Base-by-base conservation (phyloP, 208 protist species). In the Angomonas ambiguus region DNA sequence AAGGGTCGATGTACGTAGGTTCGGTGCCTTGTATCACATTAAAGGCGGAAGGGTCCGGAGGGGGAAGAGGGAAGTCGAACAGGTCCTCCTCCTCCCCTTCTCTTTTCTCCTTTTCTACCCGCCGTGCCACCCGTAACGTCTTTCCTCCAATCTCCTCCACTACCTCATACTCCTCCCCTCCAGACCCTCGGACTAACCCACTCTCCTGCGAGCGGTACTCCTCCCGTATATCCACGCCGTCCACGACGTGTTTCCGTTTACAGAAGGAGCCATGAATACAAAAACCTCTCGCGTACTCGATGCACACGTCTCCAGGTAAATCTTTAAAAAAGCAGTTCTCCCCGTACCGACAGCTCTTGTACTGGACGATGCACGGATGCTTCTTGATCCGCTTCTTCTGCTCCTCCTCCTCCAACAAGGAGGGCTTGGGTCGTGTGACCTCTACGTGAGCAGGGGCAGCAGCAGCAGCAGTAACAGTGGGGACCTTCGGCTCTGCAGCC, bases 311-410 rank as follows among this genome's bases (percentile, higher is more conserved):
- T 4, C 82, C 83, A 0, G 88, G 88, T 33, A 76, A 76, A 51
- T 92, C 74, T 33, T 69, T 76, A 24, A 94, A 67, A 2, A 62
- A 42, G 42, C 88, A 94, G 32, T 45, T 35, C n/a, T 85, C 48
- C 6, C 88, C 88, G 60, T 67, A 92, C 57, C 65, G 38, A 61
- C 88, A 94, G 3, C 22, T 75, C 51, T 87, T 87, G 67, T 83
- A 85, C 69, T 91, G 85, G 24, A 86, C 83, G 22, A 92, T 73
- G 56, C 88, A 94, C 0, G 88, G 88, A 62, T 94, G 88, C 25
- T 51, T 70, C 13, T 69, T 63, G 20, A 62, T 30, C 18, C 45
- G 8, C 11, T 24, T 27, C 22, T 34, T 64, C 34, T 24, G 25
- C 13, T 41, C 57, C 67, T 67, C 57, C 35, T 55, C 32, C 11